Conservation (phyloP, 2,329 filamentous ascomycete species). For the Colletotrichum godetiae region DNA sequence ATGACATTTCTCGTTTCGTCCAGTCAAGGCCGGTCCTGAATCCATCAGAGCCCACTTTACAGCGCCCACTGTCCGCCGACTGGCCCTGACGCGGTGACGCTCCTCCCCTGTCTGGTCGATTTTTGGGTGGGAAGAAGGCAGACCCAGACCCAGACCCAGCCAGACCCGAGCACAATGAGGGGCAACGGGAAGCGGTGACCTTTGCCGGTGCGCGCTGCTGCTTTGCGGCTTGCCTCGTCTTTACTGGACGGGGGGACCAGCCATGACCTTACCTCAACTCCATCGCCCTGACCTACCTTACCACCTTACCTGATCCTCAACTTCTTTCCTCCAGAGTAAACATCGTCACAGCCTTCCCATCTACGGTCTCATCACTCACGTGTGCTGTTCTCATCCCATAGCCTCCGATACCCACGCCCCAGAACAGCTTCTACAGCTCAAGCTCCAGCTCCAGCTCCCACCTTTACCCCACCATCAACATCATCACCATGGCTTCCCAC, state of each 20-base stretch:
- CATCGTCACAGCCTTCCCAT: constrained; percentile 22
- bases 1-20: not conserved
- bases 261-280: not conserved
- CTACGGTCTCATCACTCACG: constrained; percentile 6
- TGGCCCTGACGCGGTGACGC: constrained; percentile 8
- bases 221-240: not conserved
- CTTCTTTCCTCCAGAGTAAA: constrained; percentile 32
- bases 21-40: not conserved
- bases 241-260: not conserved
- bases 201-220: not conserved
- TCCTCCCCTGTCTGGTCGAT: not conserved
- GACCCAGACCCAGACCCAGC: not conserved
- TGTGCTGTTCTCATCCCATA: not conserved
- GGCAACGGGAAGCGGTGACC: constrained; percentile 34
- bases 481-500: constrained; percentile 71
- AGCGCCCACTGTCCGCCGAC: constrained; percentile 13
- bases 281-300: not conserved
- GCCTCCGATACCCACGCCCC: not conserved
- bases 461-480: constrained; percentile 31
- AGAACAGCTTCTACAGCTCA: not conserved
- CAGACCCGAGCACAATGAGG: constrained; percentile 16
- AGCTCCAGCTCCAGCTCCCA: constrained; percentile 5
- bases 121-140: not conserved
- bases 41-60: not conserved
- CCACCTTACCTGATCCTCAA: constrained; percentile 5